phyloP scores from a whole-genome alignment of 140 eudicot species.

The Erigeron philadelphicus region DNA sequence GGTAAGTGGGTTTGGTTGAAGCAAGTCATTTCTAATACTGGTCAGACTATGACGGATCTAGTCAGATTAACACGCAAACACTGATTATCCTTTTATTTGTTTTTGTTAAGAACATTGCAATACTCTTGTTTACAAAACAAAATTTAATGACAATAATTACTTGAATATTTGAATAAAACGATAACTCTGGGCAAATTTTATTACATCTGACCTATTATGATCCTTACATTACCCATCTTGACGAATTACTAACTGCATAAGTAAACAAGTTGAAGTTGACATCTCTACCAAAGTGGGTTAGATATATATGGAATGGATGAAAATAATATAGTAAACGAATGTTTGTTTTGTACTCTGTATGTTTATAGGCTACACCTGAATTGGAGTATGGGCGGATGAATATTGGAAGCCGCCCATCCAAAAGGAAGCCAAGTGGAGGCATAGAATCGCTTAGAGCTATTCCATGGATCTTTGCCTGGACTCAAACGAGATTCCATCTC shows the following conservation, averaged over 20 bases:
- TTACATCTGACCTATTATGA: not conserved
- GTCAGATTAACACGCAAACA: not conserved
- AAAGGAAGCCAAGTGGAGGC: constrained; percentile 89
- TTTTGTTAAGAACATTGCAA: no score
- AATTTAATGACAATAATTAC: not conserved
- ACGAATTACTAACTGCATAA: not conserved
- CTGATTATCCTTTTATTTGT: no score
- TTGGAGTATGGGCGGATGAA: constrained; percentile 90
- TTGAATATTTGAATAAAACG: not conserved
- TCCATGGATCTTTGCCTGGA: constrained; percentile 99
- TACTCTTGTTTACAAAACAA: not conserved
- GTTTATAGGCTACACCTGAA: constrained; percentile 83
- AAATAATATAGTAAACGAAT: not conserved
- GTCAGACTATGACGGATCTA: not conserved
- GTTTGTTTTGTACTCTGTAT: not conserved
- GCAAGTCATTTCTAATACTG: not conserved
- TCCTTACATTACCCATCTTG: not conserved
- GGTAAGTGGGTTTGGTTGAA: not conserved
- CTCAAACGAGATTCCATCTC: constrained; percentile 90
- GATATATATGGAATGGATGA: not conserved
- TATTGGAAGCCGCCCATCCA: constrained; percentile 95
- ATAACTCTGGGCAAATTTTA: not conserved
- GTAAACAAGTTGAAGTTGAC: not conserved
- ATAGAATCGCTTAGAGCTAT: constrained; percentile 92
- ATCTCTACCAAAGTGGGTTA: no score